Percentiles rank a stretch among this genome's conserved stretches.
phyloP scores from a whole-genome alignment of 2,329 filamentous ascomycete species.

The Trichoderma polysporum region DNA sequence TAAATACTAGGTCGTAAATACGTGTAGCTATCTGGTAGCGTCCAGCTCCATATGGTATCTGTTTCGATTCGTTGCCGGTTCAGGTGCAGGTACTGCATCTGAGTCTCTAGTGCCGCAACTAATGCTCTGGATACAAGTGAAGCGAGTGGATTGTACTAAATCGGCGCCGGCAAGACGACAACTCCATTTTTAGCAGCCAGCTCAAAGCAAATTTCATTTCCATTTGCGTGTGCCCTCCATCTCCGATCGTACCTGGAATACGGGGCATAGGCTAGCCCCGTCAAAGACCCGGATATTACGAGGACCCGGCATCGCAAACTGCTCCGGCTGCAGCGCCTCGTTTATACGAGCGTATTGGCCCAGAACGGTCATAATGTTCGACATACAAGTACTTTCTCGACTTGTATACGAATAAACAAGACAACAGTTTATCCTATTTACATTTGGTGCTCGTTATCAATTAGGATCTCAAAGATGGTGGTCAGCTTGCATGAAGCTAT shows the following conservation, averaged over 20 bases:
- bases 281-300: slow-evolving; percentile 9
- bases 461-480: neutral
- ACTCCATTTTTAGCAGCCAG: neutral
- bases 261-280: neutral
- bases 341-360: neutral
- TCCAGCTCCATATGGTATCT: too few species aligned
- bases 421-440: neutral
- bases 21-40: neutral
- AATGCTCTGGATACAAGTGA: neutral
- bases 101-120: neutral
- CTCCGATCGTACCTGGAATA: slow-evolving; percentile 15
- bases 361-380: neutral
- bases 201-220: neutral
- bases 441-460: neutral
- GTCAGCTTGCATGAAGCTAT: slow-evolving; percentile 11
- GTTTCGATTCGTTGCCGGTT: too few species aligned
- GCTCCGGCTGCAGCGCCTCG: neutral
- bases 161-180: neutral
- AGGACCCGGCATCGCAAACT: neutral
- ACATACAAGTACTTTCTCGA: too few species aligned
- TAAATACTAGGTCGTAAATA: neutral
- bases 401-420: neutral
- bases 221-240: too few species aligned
- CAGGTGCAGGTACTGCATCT: neutral
- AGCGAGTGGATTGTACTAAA: neutral